Percentiles rank a stretch among this genome's conserved stretches.
Evolutionary conservation across 2,329 filamentous ascomycete genomes (phyloP).

Genomic region (Bipolaris victoriae): DNA sequence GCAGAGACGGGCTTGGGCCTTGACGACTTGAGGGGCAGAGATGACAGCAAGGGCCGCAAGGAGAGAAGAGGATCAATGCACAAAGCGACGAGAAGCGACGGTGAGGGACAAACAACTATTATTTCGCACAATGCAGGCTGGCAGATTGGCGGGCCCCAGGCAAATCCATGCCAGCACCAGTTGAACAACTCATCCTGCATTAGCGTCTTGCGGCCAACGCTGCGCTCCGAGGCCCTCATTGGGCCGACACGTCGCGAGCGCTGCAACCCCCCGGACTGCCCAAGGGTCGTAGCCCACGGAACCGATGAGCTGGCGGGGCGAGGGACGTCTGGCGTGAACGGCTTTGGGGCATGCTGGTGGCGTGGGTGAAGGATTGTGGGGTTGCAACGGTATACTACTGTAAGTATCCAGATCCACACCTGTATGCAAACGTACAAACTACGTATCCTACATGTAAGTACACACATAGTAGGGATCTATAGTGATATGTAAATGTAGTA

Average conservation of each 20-base stretch:
- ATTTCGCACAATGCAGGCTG: conserved; percentile 32
- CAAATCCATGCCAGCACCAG: conserved; percentile 36
- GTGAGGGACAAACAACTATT: conserved; percentile 26
- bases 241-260: conserved; percentile 15
- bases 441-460: too few species aligned
- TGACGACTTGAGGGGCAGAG: conserved; percentile 1
- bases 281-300: conserved; percentile 10
- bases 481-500: too few species aligned
- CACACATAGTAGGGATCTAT: too few species aligned
- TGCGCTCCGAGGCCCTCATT: conserved; percentile 28
- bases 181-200: conserved; percentile 50
- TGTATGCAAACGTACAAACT: too few species aligned
- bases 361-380: too few species aligned
- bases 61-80: conserved; percentile 15
- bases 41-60: background rate
- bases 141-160: conserved; percentile 31
- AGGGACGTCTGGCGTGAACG: background rate
- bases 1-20: background rate
- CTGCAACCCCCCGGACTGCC: conserved; percentile 11
- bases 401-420: too few species aligned
- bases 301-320: conserved; percentile 15
- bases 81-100: conserved; percentile 9
- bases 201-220: conserved; percentile 42
- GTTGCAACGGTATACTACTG: too few species aligned
- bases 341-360: background rate